Base-by-base conservation (phyloP, 2,329 filamentous ascomycete species). In the Ophiostoma populinum region DNA sequence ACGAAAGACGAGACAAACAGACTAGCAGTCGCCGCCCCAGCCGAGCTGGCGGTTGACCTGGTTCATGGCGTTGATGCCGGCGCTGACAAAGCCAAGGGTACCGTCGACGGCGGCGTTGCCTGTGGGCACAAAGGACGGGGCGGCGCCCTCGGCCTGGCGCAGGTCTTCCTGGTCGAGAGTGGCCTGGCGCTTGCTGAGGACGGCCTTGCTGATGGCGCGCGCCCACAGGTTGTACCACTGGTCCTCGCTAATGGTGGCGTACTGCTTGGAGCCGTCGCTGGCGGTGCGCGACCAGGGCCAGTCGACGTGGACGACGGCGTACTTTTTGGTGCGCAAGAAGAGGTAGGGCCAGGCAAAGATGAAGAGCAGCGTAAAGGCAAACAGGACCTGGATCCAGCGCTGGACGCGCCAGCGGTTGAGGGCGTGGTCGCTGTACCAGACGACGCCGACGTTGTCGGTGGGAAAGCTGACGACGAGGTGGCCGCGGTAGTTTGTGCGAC, bases 341-440 rank as follows among this genome's bases (percentile, higher is more conserved):
- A 85, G 60, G 38, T 68, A 65, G 0, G 79, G 79, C 79, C 79
- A 85, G 3, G 67, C 59, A 44, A 85, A 60, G 38, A 85, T 47
- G 63, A 78, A 78, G 10, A 79, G 52, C 40, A 82, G 70, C 0
- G 72, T 72, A 6, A 80, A 50, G 48, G 69, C 72, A 55, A 75
- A 80, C 8, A 80, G 29, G 60, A 69, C 68, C 27, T 65, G 57
- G 29, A 82, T 58, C 72, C 73, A 81, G 6, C 49, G 51, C 1
- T 63, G 74, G 30, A 73, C 56, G 1, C 80, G 70, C 68, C 75
- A 79, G 20, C 59, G 54, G 48, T 81, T 83, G 40, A 71, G 57
- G 34, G 56, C 60, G 44, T 67, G 69, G 5, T 66, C 59, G 35
- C 70, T 79, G 55, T 76, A 80, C 31, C 80, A 61, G 34, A 76